Evolutionary conservation across 352 stramenopile genomes (phyloP).

Genomic region (Phytopythium vexans): DNA sequence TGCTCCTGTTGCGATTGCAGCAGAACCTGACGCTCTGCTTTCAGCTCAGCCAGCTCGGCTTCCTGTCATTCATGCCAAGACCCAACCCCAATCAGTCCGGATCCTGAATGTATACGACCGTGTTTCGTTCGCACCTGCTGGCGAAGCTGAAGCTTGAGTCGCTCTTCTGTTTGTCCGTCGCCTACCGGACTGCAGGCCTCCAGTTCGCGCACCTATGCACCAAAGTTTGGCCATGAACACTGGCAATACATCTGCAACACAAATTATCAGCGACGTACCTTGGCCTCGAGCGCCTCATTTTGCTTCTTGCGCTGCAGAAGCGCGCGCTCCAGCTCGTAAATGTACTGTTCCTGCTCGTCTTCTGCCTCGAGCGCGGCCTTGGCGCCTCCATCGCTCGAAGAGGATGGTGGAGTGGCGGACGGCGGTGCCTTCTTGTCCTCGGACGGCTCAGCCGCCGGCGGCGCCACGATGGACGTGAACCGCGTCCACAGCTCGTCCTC

Average conservation of each 20-base stretch:
- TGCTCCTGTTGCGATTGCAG: slow-evolving; percentile 11
- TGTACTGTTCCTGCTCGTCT: slow-evolving; percentile 78
- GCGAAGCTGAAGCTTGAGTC: slow-evolving; percentile 10
- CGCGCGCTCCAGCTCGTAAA: slow-evolving; percentile 68
- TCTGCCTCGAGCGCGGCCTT: slow-evolving; percentile 20
- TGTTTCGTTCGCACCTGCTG: slow-evolving; percentile 5
- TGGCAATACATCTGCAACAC: neutral
- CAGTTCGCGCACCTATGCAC: slow-evolving; percentile 15
- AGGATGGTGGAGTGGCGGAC: neutral
- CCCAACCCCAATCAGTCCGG: too few relatives aligned
- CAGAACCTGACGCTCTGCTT: slow-evolving; percentile 14
- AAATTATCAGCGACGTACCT: slow-evolving; percentile 15
- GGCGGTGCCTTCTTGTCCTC: slow-evolving; percentile 1
- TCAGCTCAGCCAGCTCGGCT: slow-evolving; percentile 18
- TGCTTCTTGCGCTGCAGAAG: slow-evolving; percentile 75
- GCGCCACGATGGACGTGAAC: slow-evolving; percentile 47
- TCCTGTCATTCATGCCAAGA: slow-evolving; percentile 4
- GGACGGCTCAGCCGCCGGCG: slow-evolving; percentile 3
- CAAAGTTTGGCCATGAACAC: neutral
- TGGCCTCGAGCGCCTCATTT: slow-evolving; percentile 53
- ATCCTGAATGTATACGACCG: too few relatives aligned
- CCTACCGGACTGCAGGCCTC: slow-evolving; percentile 9
- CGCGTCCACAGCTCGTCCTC: slow-evolving; percentile 36
- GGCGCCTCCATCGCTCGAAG: neutral
- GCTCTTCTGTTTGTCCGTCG: slow-evolving; percentile 1